phyloP scores from a whole-genome alignment of 495 filamentous ascomycete species.

The Cudoniella acicularis region DNA sequence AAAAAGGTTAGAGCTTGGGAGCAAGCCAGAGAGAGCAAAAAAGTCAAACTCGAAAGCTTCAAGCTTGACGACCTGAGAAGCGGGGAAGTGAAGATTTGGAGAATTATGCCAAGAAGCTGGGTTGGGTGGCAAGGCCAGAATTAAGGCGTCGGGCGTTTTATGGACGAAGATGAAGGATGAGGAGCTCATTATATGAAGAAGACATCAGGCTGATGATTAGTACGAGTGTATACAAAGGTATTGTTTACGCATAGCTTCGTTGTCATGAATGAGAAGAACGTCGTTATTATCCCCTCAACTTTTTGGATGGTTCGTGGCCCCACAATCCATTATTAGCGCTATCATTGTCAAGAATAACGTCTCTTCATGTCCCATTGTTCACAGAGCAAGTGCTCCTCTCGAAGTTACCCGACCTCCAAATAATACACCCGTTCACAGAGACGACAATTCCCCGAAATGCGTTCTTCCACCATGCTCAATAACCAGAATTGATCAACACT shows the following conservation, averaged over 20 bases:
- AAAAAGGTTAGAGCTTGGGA: conserved; percentile 97
- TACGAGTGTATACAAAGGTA: conserved; percentile 7
- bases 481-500: no score
- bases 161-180: not conserved
- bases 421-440: no score
- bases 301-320: no score
- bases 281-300: not conserved
- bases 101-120: conserved; percentile 88
- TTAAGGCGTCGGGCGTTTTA: conserved; percentile 4
- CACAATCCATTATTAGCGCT: no score
- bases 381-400: no score
- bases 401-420: no score
- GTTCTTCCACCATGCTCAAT: no score
- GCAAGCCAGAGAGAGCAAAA: conserved; percentile 90
- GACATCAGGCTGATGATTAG: not conserved
- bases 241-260: conserved; percentile 15
- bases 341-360: no score
- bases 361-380: no score
- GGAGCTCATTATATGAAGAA: not conserved
- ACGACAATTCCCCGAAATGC: no score
- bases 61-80: conserved; percentile 87
- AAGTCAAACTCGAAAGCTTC: conserved; percentile 90
- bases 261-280: not conserved
- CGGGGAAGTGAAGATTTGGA: conserved; percentile 97
- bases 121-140: conserved; percentile 71